Evolutionary conservation across 352 stramenopile species (phyloP), one percentile per base, ranked within the genome.

Genomic region (Globisporangium recalcitrans): DNA sequence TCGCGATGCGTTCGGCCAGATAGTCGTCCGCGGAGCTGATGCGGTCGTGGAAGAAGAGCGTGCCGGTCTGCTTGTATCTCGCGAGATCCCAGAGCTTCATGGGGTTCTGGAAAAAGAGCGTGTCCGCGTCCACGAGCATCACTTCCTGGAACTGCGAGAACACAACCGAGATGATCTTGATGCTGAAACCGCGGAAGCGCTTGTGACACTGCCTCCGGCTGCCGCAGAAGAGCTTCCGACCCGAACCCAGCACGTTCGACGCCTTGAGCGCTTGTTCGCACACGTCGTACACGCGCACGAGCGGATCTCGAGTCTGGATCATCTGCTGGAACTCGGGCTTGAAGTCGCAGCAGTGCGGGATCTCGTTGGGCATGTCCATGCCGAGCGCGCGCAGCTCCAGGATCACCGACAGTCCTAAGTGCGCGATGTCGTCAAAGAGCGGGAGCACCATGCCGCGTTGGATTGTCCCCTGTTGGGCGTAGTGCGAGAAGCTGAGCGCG

Each of bases 81-180:
- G 69, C 60, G 5, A 77, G 69, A 0, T 85, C 70, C 75, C 78
- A 91, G 9, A 92, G 62, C 46, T 34, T 21, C 70, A 72, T 76
- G 2, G 79, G 85, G 51, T 65, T 79, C 46, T 87, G 72, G 52
- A 93, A 77, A 56, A 90, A 77, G 38, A 90, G 57, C 10, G 74
- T 74, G 62, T 93, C 84, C 32, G 82, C 82, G 70, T 93, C 84
- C 27, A 91, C 54, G 24, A 91, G 61, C 84, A 91, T 89, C 36
- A 91, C 61, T 49, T 93, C 75, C 38, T 80, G 61, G 46, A 93
- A 91, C 7, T 64, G 71, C 13, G 84, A 91, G 58, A 85, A 80
- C 7, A 91, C 26, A 2, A 92, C 56, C 14, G 72, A 64, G 38
- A 92, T 51, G 51, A 90, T 58, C 74, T 90, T 90, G 62, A 92